These are phyloP conservation scores for Quercus glauca DNA, from an alignment of 306 rosid genomes.

Conservation along the genomic window DNA sequence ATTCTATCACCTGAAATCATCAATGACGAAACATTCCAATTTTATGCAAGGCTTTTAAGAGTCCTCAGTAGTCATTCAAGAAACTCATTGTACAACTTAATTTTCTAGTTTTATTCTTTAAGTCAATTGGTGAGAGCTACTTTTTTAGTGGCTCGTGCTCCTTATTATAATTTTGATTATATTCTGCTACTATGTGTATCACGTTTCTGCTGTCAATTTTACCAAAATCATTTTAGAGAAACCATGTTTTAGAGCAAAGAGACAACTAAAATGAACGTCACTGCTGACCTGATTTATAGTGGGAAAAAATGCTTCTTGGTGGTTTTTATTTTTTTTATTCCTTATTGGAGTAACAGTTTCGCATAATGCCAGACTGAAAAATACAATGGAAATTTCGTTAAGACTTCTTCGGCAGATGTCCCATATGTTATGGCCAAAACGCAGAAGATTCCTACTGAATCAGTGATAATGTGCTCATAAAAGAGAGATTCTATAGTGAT, in stretches of 20 bases:
- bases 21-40: not conserved
- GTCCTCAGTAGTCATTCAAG: not conserved
- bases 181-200: not conserved
- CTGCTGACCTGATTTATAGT: conserved; percentile 4
- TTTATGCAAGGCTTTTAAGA: not conserved
- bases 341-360: too few species aligned
- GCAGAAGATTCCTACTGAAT: too few species aligned
- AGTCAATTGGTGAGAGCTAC: not conserved
- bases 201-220: not conserved
- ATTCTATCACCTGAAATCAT: not conserved
- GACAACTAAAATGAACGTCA: conserved; percentile 9
- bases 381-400: too few species aligned
- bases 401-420: too few species aligned
- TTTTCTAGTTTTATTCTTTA: too few species aligned
- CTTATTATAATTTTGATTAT: too few species aligned
- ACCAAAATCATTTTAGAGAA: not conserved
- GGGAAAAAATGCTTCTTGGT: not conserved
- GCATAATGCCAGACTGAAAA: too few species aligned
- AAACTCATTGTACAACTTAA: too few species aligned
- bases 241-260: not conserved
- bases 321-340: too few species aligned
- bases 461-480: too few species aligned
- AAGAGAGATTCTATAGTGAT: too few species aligned
- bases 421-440: too few species aligned
- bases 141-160: not conserved